phyloP scores from a whole-genome alignment of 208 protist genomes.

The Trichomonas tenax region DNA sequence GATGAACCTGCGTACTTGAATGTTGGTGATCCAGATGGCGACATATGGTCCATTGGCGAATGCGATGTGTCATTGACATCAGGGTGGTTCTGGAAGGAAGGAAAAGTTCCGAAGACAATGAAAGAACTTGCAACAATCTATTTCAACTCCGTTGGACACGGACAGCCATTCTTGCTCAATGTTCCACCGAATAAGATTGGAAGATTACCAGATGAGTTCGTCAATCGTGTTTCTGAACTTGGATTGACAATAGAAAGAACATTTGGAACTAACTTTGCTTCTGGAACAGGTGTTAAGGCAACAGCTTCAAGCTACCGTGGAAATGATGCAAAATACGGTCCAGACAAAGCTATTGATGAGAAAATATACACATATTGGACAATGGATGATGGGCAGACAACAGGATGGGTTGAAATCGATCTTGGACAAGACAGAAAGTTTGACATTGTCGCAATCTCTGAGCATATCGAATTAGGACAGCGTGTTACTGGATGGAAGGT shows the following conservation, averaged over 20 bases:
- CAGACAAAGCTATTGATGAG: not conserved
- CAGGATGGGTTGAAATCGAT: not conserved
- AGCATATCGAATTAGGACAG: not conserved
- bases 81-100: not conserved
- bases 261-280: not conserved
- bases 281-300: not conserved
- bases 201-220: not conserved
- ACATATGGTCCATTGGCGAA: not conserved
- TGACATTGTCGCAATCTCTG: not conserved
- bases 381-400: not conserved
- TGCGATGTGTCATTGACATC: not conserved
- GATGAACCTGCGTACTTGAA: not conserved
- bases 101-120: not conserved
- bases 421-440: not conserved
- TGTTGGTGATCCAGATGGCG: not conserved
- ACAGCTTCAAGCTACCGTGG: not conserved
- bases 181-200: not conserved
- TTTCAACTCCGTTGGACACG: not conserved
- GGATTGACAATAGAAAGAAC: not conserved
- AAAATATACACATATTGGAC: not conserved
- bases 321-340: not conserved
- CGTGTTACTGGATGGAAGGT: not conserved
- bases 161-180: not conserved
- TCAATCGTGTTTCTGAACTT: not conserved
- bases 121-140: not conserved